phyloP scores from a whole-genome alignment of 2,329 filamentous ascomycete genomes.

The Alternaria brassicae region DNA sequence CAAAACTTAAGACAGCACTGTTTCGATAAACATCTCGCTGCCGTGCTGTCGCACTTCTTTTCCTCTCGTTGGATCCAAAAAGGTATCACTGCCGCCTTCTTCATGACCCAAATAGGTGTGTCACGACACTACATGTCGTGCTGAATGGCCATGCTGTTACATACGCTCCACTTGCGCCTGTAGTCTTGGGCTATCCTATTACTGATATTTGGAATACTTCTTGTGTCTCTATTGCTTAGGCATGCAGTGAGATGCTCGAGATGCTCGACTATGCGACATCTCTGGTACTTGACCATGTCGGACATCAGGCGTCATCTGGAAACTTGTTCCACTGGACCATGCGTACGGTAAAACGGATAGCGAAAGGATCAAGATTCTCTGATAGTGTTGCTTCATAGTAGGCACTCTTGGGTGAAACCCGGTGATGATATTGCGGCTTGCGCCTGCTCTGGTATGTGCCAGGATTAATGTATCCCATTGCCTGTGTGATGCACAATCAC shows the following conservation, averaged over 20 bases:
- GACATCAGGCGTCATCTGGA: not conserved
- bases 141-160: not conserved
- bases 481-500: not conserved
- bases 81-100: not conserved
- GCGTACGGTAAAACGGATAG: not conserved
- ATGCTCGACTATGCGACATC: not conserved
- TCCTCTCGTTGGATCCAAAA: not conserved
- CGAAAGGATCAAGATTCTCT: not conserved
- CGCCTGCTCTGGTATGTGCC: not conserved
- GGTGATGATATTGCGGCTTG: not conserved
- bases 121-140: not conserved
- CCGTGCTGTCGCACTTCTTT: not conserved
- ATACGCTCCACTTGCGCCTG: not conserved
- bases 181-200: not conserved
- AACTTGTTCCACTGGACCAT: not conserved
- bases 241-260: not conserved
- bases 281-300: not conserved
- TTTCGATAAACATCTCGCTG: not conserved
- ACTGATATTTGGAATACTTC: not conserved
- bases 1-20: not conserved
- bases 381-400: not conserved
- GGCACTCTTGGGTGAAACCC: not conserved
- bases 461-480: not conserved
- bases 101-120: not conserved
- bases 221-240: not conserved